Evolutionary conservation across 2,329 filamentous ascomycete genomes (phyloP).

Genomic region (Neocucurbitaria cava): DNA sequence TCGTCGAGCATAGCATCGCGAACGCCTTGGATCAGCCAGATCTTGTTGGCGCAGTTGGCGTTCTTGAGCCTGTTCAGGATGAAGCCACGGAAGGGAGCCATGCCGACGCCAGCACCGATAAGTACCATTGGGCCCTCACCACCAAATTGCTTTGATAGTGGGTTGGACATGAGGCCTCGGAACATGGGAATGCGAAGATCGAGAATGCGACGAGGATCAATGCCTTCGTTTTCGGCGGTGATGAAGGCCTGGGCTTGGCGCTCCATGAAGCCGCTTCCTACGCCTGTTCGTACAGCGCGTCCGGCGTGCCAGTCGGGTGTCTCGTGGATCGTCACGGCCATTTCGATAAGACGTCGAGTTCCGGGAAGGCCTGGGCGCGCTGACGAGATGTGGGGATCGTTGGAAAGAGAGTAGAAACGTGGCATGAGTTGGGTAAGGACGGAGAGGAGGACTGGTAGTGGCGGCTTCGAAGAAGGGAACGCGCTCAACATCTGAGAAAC

Average conservation of each 20-base stretch:
- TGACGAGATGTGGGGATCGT: constrained; percentile 85
- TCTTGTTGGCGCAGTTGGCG: constrained; percentile 96
- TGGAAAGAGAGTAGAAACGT: constrained; percentile 96
- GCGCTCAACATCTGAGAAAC: constrained; percentile 85
- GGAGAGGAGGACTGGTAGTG: constrained; percentile 80
- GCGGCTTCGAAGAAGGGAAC: constrained; percentile 90
- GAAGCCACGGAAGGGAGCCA: constrained; percentile 97
- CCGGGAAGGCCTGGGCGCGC: constrained; percentile 70
- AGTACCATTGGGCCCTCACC: constrained; percentile 96
- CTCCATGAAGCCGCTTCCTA: constrained; percentile 93
- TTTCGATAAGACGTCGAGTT: constrained; percentile 82
- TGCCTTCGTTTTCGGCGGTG: constrained; percentile 66
- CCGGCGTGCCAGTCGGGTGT: constrained; percentile 77
- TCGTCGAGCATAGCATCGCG: constrained; percentile 95
- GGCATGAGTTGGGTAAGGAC: constrained; percentile 91
- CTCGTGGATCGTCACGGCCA: constrained; percentile 96
- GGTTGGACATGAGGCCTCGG: constrained; percentile 97
- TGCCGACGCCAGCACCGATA: constrained; percentile 94
- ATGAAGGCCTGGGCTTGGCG: constrained; percentile 78
- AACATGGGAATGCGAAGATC: constrained; percentile 93
- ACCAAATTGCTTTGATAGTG: constrained; percentile 88
- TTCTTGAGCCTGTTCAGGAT: constrained; percentile 93
- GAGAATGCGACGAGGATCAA: constrained; percentile 54
- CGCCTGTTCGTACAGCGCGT: constrained; percentile 70
- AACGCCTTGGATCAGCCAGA: constrained; percentile 93